phyloP scores from a whole-genome alignment of 257 asterid genomes.

The Scutellaria galericulata region DNA sequence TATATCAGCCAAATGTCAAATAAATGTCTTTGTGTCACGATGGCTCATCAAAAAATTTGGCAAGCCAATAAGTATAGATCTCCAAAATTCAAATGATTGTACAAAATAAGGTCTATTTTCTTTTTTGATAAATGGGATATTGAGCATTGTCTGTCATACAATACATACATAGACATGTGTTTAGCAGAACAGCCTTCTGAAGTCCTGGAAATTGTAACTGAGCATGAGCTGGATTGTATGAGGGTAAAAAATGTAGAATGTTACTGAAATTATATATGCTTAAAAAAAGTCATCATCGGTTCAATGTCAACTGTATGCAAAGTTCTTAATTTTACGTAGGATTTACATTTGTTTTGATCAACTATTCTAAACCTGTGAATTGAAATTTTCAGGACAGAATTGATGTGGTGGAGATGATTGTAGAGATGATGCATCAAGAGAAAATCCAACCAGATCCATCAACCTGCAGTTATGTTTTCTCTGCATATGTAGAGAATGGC shows the following conservation, averaged over 20 bases:
- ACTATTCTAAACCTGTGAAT: conserved; percentile 27
- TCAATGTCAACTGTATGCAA: neutral
- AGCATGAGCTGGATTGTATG: conserved; percentile 20
- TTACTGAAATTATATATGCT: neutral
- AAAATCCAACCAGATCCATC: conserved; percentile 81
- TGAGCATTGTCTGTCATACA: neutral
- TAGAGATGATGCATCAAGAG: conserved; percentile 72
- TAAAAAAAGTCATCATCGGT: neutral
- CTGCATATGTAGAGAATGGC: conserved; percentile 63
- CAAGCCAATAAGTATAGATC: neutral
- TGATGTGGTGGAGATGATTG: conserved; percentile 70
- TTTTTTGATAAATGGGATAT: conserved; percentile 4
- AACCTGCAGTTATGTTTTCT: conserved; percentile 68
- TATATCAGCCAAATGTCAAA: neutral
- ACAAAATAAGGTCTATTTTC: neutral
- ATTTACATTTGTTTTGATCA: neutral
- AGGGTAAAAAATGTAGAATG: conserved; percentile 9
- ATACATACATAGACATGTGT: conserved; percentile 1
- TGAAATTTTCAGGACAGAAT: conserved; percentile 65
- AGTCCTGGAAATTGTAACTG: conserved; percentile 8
- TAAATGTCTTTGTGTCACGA: neutral
- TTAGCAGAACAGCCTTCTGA: conserved; percentile 1
- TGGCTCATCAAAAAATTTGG: neutral
- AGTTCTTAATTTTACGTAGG: neutral
- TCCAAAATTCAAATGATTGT: too few species aligned